phyloP scores from a whole-genome alignment of 352 stramenopile species.

The Pythium biforme region DNA sequence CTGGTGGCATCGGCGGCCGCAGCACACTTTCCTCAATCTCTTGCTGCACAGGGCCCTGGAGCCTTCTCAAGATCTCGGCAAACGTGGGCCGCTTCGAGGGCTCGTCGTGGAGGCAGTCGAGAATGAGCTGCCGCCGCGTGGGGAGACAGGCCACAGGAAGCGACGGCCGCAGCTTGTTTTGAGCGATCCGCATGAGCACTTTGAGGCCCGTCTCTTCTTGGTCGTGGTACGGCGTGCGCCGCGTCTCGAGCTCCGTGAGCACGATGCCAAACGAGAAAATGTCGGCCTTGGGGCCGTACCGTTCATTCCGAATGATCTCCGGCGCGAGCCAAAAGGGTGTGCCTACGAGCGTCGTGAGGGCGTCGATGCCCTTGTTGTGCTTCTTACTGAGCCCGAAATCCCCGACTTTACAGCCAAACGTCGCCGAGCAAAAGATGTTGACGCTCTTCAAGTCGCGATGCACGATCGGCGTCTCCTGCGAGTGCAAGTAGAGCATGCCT shows the following conservation, averaged over 20 bases:
- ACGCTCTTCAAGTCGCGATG: slow-evolving; percentile 89
- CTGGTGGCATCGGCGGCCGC: slow-evolving; percentile 23
- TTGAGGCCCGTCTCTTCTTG: slow-evolving; percentile 68
- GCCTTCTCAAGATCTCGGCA: slow-evolving; percentile 61
- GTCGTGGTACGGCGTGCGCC: slow-evolving; percentile 82
- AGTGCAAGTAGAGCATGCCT: slow-evolving; percentile 88
- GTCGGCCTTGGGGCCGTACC: slow-evolving; percentile 74
- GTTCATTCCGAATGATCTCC: slow-evolving; percentile 87
- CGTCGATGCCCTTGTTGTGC: slow-evolving; percentile 82
- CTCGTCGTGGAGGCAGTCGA: slow-evolving; percentile 68
- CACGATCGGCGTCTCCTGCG: slow-evolving; percentile 78
- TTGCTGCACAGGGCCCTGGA: slow-evolving; percentile 75
- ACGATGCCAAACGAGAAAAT: slow-evolving; percentile 91
- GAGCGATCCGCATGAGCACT: slow-evolving; percentile 77
- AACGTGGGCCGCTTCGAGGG: slow-evolving; percentile 65
- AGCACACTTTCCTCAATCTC: slow-evolving; percentile 64
- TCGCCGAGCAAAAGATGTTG: slow-evolving; percentile 87
- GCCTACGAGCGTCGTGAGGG: slow-evolving; percentile 80
- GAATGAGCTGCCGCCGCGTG: slow-evolving; percentile 59
- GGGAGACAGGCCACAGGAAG: slow-evolving; percentile 59
- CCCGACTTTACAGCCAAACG: slow-evolving; percentile 86
- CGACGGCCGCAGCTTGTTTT: slow-evolving; percentile 72
- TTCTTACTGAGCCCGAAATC: slow-evolving; percentile 85
- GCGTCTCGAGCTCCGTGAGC: slow-evolving; percentile 83
- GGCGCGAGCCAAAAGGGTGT: slow-evolving; percentile 87